Evolutionary conservation across 257 asterid species (phyloP).

Genomic region (Haberlea rhodopensis): DNA sequence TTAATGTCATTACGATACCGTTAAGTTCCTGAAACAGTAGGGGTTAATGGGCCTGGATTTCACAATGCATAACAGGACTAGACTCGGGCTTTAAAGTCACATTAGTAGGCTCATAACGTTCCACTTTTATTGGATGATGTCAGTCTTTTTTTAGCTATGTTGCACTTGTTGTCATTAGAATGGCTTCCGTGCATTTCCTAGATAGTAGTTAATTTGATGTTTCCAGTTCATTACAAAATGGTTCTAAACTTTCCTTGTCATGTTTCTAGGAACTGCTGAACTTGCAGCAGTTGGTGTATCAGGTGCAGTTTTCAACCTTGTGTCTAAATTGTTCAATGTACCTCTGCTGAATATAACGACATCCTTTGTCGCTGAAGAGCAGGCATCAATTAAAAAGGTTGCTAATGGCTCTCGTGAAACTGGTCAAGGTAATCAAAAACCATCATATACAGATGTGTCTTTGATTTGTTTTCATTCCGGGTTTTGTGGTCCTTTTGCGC

Average conservation of each 20-base stretch:
- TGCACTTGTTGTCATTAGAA: neutral
- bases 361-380: conserved; percentile 98
- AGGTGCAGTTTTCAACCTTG: conserved; percentile 80
- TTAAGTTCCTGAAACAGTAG: neutral
- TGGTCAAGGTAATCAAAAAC: conserved; percentile 36
- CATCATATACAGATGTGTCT: conserved; percentile 12
- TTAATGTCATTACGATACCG: too few relatives aligned
- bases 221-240: conserved; percentile 9
- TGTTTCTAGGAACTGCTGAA: conserved; percentile 76
- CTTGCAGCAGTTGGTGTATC: conserved; percentile 96
- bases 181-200: neutral
- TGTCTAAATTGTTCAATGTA: conserved; percentile 85
- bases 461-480: conserved; percentile 6
- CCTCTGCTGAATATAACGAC: conserved; percentile 95
- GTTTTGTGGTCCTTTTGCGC: conserved; percentile 11
- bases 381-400: conserved; percentile 48
- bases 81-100: neutral
- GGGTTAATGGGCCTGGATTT: neutral
- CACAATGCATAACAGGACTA: too few relatives aligned
- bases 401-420: conserved; percentile 29
- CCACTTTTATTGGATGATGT: neutral
- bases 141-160: neutral
- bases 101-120: neutral
- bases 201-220: neutral
- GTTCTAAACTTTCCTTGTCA: conserved; percentile 13